Evolutionary conservation across 805 yeast species (phyloP).

Genomic region (Pichia exigua): DNA sequence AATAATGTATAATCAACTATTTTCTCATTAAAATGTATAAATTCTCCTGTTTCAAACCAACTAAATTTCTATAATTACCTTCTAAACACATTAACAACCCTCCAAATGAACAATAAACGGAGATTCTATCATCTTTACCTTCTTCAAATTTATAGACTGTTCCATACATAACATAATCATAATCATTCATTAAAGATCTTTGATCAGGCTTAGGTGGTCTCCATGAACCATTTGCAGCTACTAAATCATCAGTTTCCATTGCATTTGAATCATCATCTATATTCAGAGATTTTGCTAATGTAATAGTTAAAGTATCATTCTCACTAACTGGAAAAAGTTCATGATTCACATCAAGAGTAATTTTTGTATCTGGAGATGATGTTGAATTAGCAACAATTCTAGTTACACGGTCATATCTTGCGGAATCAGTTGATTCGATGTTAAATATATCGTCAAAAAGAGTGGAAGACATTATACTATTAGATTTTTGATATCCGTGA

Average conservation of each 20-base stretch:
- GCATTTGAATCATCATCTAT: slow-evolving; percentile 36
- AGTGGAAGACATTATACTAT: slow-evolving; percentile 50
- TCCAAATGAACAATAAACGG: slow-evolving; percentile 92
- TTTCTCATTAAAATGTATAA: slow-evolving; percentile 84
- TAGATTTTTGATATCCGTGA: not conserved
- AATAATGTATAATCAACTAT: slow-evolving; percentile 4
- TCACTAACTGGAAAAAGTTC: slow-evolving; percentile 81
- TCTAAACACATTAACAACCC: slow-evolving; percentile 90
- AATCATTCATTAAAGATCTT: slow-evolving; percentile 86
- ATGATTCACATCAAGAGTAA: slow-evolving; percentile 83
- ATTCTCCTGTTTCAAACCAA: slow-evolving; percentile 87
- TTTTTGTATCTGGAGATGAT: slow-evolving; percentile 68
- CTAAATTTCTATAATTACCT: slow-evolving; percentile 87
- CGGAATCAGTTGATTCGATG: slow-evolving; percentile 76
- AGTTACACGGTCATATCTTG: slow-evolving; percentile 85
- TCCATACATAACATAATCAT: slow-evolving; percentile 97
- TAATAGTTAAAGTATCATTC: slow-evolving; percentile 75
- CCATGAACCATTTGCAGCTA: slow-evolving; percentile 57
- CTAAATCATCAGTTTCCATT: slow-evolving; percentile 31
- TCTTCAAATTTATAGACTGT: slow-evolving; percentile 96
- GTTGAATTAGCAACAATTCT: slow-evolving; percentile 86
- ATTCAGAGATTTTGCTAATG: slow-evolving; percentile 70
- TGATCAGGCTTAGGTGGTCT: slow-evolving; percentile 80
- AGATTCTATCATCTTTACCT: slow-evolving; percentile 55
- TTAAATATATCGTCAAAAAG: slow-evolving; percentile 91